A percentile compares a stretch with the other conserved stretches of the same genome.
phyloP scores from a whole-genome alignment of 345 rosid genomes.

The Eutrema japonicum region DNA sequence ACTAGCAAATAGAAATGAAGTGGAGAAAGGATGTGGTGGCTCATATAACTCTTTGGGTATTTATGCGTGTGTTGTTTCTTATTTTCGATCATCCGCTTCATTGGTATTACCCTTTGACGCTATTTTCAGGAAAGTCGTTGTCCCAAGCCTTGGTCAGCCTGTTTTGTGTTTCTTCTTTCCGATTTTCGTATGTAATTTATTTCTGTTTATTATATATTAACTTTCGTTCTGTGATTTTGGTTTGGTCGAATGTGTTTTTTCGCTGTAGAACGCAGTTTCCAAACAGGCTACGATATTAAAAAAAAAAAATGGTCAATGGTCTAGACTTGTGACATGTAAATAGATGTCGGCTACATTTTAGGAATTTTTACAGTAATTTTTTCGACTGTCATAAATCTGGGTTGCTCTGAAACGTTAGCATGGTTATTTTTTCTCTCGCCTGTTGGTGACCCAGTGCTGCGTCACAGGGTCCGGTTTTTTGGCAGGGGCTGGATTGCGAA shows the following conservation, averaged over 20 bases:
- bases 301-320: background rate
- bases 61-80: background rate
- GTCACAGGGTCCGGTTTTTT: background rate
- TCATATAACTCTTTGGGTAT: conserved; percentile 17
- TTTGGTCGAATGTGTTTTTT: background rate
- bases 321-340: background rate
- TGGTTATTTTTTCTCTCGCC: background rate
- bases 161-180: conserved; percentile 31
- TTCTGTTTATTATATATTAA: background rate
- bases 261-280: conserved; percentile 7
- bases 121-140: conserved; percentile 21
- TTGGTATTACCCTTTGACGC: background rate
- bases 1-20: conserved; percentile 19
- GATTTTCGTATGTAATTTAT: background rate
- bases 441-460: background rate
- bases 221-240: background rate
- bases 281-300: conserved; percentile 4
- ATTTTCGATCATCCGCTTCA: conserved; percentile 13
- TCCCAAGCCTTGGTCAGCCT: conserved; percentile 34
- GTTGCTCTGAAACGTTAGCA: background rate
- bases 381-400: background rate
- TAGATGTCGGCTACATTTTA: conserved; percentile 4
- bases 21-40: conserved; percentile 15
- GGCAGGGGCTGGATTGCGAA: background rate
- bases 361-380: background rate